Conservation (phyloP, 345 rosid species). For the Limnanthes douglasii region DNA sequence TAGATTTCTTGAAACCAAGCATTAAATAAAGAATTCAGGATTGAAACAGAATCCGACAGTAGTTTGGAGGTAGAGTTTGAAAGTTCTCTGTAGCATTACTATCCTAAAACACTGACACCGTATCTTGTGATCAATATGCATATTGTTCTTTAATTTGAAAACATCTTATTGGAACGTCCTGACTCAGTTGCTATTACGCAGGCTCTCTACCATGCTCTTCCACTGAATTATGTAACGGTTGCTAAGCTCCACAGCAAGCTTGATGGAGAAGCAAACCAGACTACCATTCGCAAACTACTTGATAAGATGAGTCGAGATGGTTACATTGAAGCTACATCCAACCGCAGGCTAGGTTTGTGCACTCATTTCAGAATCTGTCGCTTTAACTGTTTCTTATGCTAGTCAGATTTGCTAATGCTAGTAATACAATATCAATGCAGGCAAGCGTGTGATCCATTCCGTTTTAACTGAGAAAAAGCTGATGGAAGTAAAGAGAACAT, state of each 20-base stretch:
- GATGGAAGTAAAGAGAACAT: slow-evolving; percentile 54
- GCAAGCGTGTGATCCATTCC: slow-evolving; percentile 81
- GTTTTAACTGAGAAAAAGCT: slow-evolving; percentile 50
- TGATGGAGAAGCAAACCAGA: slow-evolving; percentile 58
- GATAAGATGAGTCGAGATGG: slow-evolving; percentile 72
- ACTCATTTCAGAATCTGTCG: slow-evolving; percentile 3
- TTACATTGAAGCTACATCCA: slow-evolving; percentile 58
- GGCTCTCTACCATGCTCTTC: slow-evolving; percentile 84
- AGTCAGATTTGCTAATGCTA: neutral
- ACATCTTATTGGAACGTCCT: slow-evolving; percentile 1
- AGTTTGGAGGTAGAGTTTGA: too few relatives aligned
- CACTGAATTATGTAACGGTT: slow-evolving; percentile 53
- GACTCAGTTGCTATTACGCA: slow-evolving; percentile 11
- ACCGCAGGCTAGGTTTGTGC: slow-evolving; percentile 61
- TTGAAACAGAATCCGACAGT: too few relatives aligned
- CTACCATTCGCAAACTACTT: slow-evolving; percentile 45
- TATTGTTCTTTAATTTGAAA: slow-evolving; percentile 5
- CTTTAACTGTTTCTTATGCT: neutral
- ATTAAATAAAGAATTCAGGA: too few relatives aligned
- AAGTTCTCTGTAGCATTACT: too few relatives aligned
- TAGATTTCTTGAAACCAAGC: too few relatives aligned
- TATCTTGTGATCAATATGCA: neutral
- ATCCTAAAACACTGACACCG: neutral
- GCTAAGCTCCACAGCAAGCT: slow-evolving; percentile 68
- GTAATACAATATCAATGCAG: slow-evolving; percentile 21